Conservation (phyloP, 257 asterid genomes). For the Petunia axillaris region DNA sequence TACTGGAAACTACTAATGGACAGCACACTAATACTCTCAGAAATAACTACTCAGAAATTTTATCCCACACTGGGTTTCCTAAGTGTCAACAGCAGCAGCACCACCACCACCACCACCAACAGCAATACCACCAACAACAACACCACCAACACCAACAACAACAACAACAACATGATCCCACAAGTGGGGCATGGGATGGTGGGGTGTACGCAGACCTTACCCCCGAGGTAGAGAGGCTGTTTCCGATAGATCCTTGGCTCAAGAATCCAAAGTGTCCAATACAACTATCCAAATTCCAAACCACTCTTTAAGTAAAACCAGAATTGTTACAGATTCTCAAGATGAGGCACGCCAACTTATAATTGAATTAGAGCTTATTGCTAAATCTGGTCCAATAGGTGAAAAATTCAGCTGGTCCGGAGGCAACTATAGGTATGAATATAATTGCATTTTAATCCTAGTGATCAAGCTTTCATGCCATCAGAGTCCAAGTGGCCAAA, state of each 20-base stretch:
- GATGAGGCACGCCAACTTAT: neutral
- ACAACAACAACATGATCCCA: too few species aligned
- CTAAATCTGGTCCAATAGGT: neutral
- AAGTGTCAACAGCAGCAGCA: too few species aligned
- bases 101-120: too few species aligned
- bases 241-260: too few species aligned
- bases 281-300: neutral
- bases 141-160: too few species aligned
- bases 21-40: slow-evolving; percentile 1
- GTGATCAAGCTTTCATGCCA: neutral
- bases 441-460: neutral
- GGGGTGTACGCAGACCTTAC: too few species aligned
- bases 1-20: neutral
- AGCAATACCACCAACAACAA: too few species aligned
- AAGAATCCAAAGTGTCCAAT: neutral
- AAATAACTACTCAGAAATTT: neutral
- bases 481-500: neutral
- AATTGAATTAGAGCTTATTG: neutral
- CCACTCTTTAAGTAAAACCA: neutral
- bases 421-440: neutral
- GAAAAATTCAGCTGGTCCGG: neutral
- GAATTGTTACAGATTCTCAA: neutral
- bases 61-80: neutral
- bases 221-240: too few species aligned
- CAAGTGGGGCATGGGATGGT: too few species aligned